Evolutionary conservation across 805 yeast species (phyloP), one percentile per base, ranked within the genome.

Genomic region (Starmerella asiatica): DNA sequence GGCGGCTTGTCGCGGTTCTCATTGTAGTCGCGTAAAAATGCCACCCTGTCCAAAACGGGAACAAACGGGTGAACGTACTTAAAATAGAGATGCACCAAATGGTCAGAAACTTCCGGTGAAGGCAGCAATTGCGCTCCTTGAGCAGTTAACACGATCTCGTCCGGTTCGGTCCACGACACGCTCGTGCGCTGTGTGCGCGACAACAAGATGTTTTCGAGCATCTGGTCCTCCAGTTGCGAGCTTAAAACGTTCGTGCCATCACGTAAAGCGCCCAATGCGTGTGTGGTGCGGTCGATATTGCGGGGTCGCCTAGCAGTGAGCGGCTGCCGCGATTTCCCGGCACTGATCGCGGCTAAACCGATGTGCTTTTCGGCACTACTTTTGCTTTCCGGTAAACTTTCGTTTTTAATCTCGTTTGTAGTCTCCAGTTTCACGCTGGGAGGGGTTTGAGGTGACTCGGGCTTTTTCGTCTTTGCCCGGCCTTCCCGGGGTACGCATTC

Each of bases 121-220:
- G 93, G 93, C 17, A 82, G 57, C 36, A 71, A 59, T 51, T 81
- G 81, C 5, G 86, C 83, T 5, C 86, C 88, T 41, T 75, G 63
- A 41, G 74, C 51, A 49, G 73, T 69, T 45, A 81, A 61, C 32
- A 76, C 68, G 52, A 33, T 17, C 21, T 26, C 35, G 28, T 39
- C 36, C 12, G 40, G 32, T 3, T 32, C 43, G 21, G 76, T 77
- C 51, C 18, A 24, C 12, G 43, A 38, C 12, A 43, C 18, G 2
- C 31, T 8, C 14, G 29, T 34, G 19, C 33, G 32, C 21, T 32
- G 34, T 26, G 18, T 15, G 18, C 38, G 31, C 18, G 24, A n/a
- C 11, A 24, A 15, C 29, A 32, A 23, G 15, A 38, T 21, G 14
- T 32, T 24, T 9, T 14, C 19, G 19, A 40, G 5, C 14, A 37